Base-by-base conservation (phyloP, 1,139 yeast genomes). In the Wickerhamomyces sp. region DNA sequence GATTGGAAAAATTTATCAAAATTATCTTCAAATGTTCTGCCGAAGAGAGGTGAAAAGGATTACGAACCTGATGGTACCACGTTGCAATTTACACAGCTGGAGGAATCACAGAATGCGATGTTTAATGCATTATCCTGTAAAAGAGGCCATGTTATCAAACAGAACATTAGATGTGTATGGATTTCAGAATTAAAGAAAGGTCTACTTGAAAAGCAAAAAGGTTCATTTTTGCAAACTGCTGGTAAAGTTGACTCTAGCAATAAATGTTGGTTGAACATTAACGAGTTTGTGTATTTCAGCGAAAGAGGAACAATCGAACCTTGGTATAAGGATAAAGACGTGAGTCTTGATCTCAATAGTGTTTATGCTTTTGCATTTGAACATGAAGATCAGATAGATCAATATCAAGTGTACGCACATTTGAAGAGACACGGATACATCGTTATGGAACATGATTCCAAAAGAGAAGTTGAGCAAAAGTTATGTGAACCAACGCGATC, bases 271-370 rank as follows among this genome's bases (percentile, higher is more conserved):
- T 61, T 89, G 27, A 63, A 61, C 16, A 72, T 76, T 10, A 76
- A 85, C 39, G 97, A 89, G 50, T 70, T 80, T 5, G 61, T 87
- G 1, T 89, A 88, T 55, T 63, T 89, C 37, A 74, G 80, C 2
- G 96, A 89, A 56, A 67, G 97, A 52, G 97, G 97, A 0, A 74
- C 87, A 2, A 65, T 87, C 55, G 65, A 76, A 18, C 74, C 85
- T 16, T 76, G 66, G 53, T 57, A 66, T 10, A 46, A 51, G 13
- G 43, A 41, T 1, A 44, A 51, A 10, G 70, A 61, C 5, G 55
- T 62, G 10, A 70, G 77, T 3, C 54, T 88, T 54, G 72, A 81
- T 35, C 58, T 89, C 21, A 82, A 85, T 44, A 81, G 75, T 33
- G 65, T 83, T 4, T 86, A 87, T 56, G 61, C 81, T 0, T 59